Percentiles rank a stretch among this genome's conserved stretches.
Conservation (phyloP, 2,329 filamentous ascomycete species). For the Chalaropsis ovoidea region DNA sequence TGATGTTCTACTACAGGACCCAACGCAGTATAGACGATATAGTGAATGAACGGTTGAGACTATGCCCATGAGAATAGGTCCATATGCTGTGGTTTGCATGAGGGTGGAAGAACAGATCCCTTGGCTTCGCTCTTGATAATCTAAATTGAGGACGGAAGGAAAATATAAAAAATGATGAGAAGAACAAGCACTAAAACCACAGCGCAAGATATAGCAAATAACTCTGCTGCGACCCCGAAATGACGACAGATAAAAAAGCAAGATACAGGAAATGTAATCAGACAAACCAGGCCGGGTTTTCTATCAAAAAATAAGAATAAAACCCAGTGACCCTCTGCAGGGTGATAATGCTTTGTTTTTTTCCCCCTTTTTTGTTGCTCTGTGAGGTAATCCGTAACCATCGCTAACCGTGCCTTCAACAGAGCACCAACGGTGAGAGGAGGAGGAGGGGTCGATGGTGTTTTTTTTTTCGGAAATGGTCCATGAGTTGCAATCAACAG, state of each 20-base stretch:
- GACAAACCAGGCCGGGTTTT: neutral
- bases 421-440: too few relatives aligned
- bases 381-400: neutral
- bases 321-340: neutral
- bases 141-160: neutral
- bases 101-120: neutral
- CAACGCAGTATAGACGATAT: too few relatives aligned
- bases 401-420: neutral
- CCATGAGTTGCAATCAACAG: neutral
- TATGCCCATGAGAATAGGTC: too few relatives aligned
- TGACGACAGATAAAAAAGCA: constrained; percentile 15
- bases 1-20: too few relatives aligned
- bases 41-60: too few relatives aligned
- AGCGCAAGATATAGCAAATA: neutral
- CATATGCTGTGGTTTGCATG: too few relatives aligned
- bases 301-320: constrained; percentile 18
- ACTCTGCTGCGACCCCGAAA: constrained; percentile 1
- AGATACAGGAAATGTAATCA: constrained; percentile 6
- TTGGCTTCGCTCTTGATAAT: neutral
- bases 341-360: neutral
- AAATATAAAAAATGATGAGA: neutral
- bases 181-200: neutral
- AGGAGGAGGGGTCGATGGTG: neutral
- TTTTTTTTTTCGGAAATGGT: neutral
- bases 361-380: neutral